phyloP scores from a whole-genome alignment of 768 basidiomycete genomes.

The Lactarius hatsudake region DNA sequence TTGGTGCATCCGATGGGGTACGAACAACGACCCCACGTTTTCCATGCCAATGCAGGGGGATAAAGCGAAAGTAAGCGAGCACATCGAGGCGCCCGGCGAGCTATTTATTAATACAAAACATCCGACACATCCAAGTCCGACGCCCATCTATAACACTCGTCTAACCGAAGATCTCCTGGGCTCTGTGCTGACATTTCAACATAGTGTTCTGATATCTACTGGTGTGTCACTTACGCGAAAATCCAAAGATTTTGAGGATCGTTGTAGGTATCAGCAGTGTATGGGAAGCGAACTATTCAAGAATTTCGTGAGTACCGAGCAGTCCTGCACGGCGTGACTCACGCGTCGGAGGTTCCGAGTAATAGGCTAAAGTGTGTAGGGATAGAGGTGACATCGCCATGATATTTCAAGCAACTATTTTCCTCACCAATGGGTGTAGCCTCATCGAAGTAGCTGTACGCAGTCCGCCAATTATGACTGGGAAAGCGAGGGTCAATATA shows the following conservation, averaged over 20 bases:
- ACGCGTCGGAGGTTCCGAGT: constrained; percentile 21
- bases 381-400: not conserved
- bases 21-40: not conserved
- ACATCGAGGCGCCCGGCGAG: not conserved
- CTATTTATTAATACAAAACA: constrained; percentile 1
- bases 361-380: constrained; percentile 14
- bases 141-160: not conserved
- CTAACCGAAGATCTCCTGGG: constrained; percentile 24
- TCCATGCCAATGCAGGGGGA: constrained; percentile 1
- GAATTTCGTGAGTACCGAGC: not conserved
- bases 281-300: constrained; percentile 54
- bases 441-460: constrained; percentile 18
- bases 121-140: not conserved
- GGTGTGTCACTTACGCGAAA: constrained; percentile 43
- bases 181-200: constrained; percentile 15
- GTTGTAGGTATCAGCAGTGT: constrained; percentile 61
- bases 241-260: constrained; percentile 59
- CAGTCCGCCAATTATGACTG: constrained; percentile 26
- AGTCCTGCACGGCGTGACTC: constrained; percentile 4
- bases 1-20: not conserved
- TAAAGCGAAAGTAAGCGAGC: not conserved
- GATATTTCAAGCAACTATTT: not conserved
- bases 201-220: not conserved
- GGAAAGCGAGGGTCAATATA: not conserved
- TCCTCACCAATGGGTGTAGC: constrained; percentile 22